phyloP scores from a whole-genome alignment of 805 yeast species.

The Wickerhamomyces chambardii region DNA sequence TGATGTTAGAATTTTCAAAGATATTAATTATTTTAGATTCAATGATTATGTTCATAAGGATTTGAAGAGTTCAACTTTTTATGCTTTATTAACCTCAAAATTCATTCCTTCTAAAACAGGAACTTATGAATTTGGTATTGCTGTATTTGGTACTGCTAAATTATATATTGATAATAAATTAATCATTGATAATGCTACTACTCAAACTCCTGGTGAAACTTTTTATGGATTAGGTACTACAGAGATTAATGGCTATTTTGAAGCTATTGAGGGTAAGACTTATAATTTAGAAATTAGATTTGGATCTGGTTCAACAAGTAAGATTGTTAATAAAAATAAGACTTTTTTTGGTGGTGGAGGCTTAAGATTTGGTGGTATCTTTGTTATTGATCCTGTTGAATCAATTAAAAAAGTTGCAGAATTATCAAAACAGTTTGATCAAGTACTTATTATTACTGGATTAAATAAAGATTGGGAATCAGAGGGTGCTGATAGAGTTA shows the following conservation, averaged over 20 bases:
- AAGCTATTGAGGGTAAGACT: constrained; percentile 29
- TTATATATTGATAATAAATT: constrained; percentile 40
- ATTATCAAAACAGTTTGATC: constrained; percentile 38
- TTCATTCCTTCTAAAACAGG: constrained; percentile 37
- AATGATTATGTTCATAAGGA: constrained; percentile 14
- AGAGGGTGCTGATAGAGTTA: constrained; percentile 47
- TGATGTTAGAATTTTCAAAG: constrained; percentile 13
- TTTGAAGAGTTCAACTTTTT: constrained; percentile 20
- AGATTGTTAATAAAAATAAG: constrained; percentile 8
- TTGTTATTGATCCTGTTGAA: constrained; percentile 14
- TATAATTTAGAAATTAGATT: constrained; percentile 37
- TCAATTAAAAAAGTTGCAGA: constrained; percentile 30
- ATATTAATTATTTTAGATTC: constrained; percentile 13
- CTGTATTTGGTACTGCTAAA: constrained; percentile 45
- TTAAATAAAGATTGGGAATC: constrained; percentile 47
- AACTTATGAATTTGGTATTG: constrained; percentile 39
- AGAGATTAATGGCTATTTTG: constrained; percentile 29
- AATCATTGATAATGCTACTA: constrained; percentile 42
- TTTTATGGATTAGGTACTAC: constrained; percentile 46
- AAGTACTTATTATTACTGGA: constrained; percentile 43
- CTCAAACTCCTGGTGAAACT: constrained; percentile 39
- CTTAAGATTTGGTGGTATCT: constrained; percentile 20
- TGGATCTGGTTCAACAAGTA: constrained; percentile 36
- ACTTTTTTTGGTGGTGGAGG: constrained; percentile 21
- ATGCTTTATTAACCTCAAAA: constrained; percentile 32